Percentiles rank a stretch among this genome's conserved stretches.
Evolutionary conservation across 2,329 filamentous ascomycete genomes (phyloP).

Genomic region (Xylaria sp.): DNA sequence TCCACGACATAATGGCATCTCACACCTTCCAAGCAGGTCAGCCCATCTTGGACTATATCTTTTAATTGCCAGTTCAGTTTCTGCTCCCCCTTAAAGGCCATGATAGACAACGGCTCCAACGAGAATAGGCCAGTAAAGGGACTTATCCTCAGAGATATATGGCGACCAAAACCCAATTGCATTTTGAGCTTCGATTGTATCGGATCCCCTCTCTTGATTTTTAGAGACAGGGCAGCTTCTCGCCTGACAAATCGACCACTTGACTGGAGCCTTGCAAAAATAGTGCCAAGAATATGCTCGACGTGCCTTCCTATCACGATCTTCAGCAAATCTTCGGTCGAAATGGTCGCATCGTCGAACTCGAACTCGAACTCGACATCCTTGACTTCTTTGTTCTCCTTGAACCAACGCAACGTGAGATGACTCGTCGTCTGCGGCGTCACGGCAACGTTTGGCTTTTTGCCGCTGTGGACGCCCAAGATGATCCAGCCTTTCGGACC

Average conservation of each 20-base stretch:
- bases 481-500: conserved; percentile 88
- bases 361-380: conserved; percentile 66
- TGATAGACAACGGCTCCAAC: conserved; percentile 65
- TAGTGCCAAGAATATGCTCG: conserved; percentile 68
- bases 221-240: conserved; percentile 60
- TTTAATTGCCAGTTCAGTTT: conserved; percentile 62
- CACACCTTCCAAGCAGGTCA: conserved; percentile 60
- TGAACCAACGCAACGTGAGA: conserved; percentile 78
- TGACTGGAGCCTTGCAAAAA: conserved; percentile 61
- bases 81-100: conserved; percentile 61
- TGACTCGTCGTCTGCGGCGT: conserved; percentile 53
- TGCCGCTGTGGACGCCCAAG: conserved; percentile 75
- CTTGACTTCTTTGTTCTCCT: conserved; percentile 75
- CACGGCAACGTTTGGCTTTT: conserved; percentile 43
- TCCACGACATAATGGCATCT: conserved; percentile 65
- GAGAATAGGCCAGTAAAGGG: conserved; percentile 77
- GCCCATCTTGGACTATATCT: conserved; percentile 60
- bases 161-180: conserved; percentile 66
- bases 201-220: conserved; percentile 63
- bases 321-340: conserved; percentile 73
- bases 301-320: conserved; percentile 76
- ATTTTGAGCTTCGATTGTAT: conserved; percentile 69
- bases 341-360: conserved; percentile 70
- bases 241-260: conserved; percentile 64
- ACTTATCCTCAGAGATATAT: conserved; percentile 69